A percentile compares a stretch with the other conserved stretches of the same genome.
Conservation (phyloP, 75 land plant species). For the Adiantum capillusveneris region DNA sequence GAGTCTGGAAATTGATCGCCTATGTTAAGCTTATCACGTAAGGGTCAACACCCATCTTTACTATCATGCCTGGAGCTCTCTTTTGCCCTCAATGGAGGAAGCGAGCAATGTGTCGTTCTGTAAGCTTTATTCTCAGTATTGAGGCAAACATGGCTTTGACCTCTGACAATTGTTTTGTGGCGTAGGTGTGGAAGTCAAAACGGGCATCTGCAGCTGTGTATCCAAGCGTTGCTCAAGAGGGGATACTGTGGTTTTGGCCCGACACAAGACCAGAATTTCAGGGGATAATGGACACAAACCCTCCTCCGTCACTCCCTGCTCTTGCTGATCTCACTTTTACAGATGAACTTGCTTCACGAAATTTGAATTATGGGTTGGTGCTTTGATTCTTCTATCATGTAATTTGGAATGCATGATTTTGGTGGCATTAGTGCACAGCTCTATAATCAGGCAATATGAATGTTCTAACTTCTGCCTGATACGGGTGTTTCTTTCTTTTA, state of each 20-base stretch:
- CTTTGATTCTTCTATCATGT: not conserved
- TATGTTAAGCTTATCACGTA: too few species aligned
- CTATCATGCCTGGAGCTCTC: too few species aligned
- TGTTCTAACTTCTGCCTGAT: too few species aligned
- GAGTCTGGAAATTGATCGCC: too few species aligned
- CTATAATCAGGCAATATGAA: too few species aligned
- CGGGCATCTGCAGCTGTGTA: slow-evolving; percentile 62
- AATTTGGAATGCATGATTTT: too few species aligned
- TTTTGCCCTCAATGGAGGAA: too few species aligned
- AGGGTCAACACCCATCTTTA: too few species aligned
- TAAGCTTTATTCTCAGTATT: not conserved
- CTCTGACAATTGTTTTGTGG: not conserved
- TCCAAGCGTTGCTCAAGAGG: slow-evolving; percentile 59
- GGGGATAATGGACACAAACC: slow-evolving; percentile 32
- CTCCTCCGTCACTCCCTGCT: slow-evolving; percentile 45
- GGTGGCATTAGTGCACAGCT: too few species aligned
- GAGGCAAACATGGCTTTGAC: not conserved
- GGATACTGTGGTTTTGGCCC: slow-evolving; percentile 73
- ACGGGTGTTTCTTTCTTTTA: not conserved
- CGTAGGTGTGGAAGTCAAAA: slow-evolving; percentile 41
- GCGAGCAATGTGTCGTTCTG: not conserved
- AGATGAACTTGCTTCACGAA: slow-evolving; percentile 23
- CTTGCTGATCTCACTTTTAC: slow-evolving; percentile 44
- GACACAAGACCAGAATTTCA: slow-evolving; percentile 31
- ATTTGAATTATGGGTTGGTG: slow-evolving; percentile 50